phyloP scores from a whole-genome alignment of 352 stramenopile species.

The Pythium folliculosum region DNA sequence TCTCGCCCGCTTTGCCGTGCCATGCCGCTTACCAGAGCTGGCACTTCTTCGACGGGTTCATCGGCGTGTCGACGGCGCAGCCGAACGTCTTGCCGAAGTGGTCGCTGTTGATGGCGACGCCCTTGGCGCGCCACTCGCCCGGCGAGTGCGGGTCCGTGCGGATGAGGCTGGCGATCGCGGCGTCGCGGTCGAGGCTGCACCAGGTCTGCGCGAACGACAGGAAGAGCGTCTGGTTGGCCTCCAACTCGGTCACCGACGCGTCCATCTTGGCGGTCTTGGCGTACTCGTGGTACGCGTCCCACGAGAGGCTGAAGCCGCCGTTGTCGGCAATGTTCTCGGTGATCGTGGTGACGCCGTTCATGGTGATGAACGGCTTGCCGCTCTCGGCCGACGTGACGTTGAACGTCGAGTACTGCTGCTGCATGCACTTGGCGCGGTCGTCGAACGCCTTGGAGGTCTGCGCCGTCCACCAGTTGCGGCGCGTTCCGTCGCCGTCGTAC shows the following conservation, averaged over 20 bases:
- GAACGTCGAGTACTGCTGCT: conserved; percentile 61
- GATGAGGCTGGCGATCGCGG: conserved; percentile 38
- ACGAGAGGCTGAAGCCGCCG: conserved; percentile 61
- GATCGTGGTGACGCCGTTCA: conserved; percentile 67
- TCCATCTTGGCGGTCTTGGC: conserved; percentile 18
- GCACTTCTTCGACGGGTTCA: conserved; percentile 33
- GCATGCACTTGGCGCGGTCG: conserved; percentile 54
- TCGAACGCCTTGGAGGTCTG: conserved; percentile 77
- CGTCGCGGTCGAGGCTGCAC: conserved; percentile 56
- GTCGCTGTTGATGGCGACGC: conserved; percentile 33
- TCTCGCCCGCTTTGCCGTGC: neutral
- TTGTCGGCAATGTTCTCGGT: conserved; percentile 84
- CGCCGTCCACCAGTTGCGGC: conserved; percentile 92
- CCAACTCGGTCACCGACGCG: conserved; percentile 11
- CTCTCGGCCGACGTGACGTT: conserved; percentile 41
- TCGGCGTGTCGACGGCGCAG: conserved; percentile 17
- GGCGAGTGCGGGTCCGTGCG: conserved; percentile 54
- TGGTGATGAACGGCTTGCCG: conserved; percentile 39
- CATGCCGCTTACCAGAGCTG: conserved; percentile 26
- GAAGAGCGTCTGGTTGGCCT: conserved; percentile 66
- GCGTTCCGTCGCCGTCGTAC: conserved; percentile 86
- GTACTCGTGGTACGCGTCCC: conserved; percentile 61
- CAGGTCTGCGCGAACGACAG: conserved; percentile 69
- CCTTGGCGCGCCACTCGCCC: conserved; percentile 36
- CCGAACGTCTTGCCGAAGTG: conserved; percentile 26